Conservation (phyloP, 108 stramenopile species). For the Nitzschia sp. region DNA sequence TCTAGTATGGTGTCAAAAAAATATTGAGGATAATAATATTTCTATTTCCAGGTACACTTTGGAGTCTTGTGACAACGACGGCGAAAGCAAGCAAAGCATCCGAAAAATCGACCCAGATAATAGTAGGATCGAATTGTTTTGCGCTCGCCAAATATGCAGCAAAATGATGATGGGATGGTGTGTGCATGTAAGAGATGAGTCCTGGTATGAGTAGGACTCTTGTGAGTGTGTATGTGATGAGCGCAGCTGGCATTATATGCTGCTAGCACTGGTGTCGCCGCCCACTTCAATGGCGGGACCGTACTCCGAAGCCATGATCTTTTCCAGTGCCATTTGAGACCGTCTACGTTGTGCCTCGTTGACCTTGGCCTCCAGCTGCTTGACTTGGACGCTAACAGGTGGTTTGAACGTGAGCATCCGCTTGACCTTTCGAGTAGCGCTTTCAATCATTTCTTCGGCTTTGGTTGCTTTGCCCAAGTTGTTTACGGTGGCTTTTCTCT, state of each 20-base stretch:
- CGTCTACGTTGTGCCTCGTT: slow-evolving; percentile 18
- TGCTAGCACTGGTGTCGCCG: slow-evolving; percentile 1
- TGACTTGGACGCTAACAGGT: slow-evolving; percentile 23
- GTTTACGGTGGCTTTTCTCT: slow-evolving; percentile 61
- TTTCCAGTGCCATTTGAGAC: slow-evolving; percentile 5
- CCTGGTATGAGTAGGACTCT: no score
- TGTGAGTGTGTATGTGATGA: background rate
- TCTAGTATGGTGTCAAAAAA: no score
- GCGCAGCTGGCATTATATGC: background rate
- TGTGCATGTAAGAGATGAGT: background rate
- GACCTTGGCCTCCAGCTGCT: slow-evolving; percentile 25
- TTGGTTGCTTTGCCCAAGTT: slow-evolving; percentile 55
- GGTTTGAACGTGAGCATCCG: slow-evolving; percentile 23
- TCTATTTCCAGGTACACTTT: no score
- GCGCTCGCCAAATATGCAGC: slow-evolving; percentile 9
- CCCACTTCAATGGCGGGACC: background rate
- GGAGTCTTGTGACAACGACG: no score
- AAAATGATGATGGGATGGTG: background rate
- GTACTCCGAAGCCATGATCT: slow-evolving; percentile 11
- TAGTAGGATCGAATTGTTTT: no score
- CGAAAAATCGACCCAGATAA: background rate
- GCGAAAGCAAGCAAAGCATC: background rate
- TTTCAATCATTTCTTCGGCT: slow-evolving; percentile 49
- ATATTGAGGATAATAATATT: no score
- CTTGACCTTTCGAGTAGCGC: slow-evolving; percentile 28